Percentiles rank a stretch among this genome's conserved stretches.
Evolutionary conservation across 441 rosid genomes (phyloP).

Genomic region (Syzygium syzygioides): DNA sequence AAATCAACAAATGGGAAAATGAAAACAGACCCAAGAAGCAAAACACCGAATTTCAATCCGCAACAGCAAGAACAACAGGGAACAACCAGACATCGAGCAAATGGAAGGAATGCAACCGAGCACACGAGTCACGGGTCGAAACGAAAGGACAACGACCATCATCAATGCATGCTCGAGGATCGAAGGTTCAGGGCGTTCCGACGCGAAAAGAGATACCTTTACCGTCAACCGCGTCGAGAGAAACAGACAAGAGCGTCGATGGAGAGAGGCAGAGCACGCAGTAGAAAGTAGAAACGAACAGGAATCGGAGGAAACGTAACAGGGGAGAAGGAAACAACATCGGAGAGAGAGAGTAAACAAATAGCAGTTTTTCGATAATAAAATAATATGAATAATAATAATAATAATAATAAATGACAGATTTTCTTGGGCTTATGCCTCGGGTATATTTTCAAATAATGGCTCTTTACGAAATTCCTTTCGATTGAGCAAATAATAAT

Average conservation of each 20-base stretch:
- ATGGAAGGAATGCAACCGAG: neutral
- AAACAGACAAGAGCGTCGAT: neutral
- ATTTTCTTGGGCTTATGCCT: too few relatives aligned
- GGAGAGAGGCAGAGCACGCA: neutral
- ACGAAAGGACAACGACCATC: neutral
- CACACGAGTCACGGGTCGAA: neutral
- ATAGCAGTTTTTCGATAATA: too few relatives aligned
- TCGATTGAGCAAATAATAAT: too few relatives aligned
- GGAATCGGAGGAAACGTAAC: neutral
- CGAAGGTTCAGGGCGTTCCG: neutral
- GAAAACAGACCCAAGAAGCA: neutral
- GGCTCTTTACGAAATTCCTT: too few relatives aligned
- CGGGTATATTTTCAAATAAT: too few relatives aligned
- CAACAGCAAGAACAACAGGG: neutral
- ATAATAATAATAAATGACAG: too few relatives aligned
- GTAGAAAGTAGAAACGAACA: neutral
- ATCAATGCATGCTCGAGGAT: neutral
- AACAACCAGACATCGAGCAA: neutral
- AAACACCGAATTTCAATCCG: neutral
- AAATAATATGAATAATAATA: too few relatives aligned
- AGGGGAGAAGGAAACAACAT: neutral
- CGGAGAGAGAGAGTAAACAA: too few relatives aligned
- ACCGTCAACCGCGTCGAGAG: neutral
- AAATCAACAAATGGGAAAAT: neutral
- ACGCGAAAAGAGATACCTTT: neutral